These are phyloP conservation scores for Fereydounia khargensis DNA, from an alignment of 1,284 basidiomycete species.

Conservation along the genomic window DNA sequence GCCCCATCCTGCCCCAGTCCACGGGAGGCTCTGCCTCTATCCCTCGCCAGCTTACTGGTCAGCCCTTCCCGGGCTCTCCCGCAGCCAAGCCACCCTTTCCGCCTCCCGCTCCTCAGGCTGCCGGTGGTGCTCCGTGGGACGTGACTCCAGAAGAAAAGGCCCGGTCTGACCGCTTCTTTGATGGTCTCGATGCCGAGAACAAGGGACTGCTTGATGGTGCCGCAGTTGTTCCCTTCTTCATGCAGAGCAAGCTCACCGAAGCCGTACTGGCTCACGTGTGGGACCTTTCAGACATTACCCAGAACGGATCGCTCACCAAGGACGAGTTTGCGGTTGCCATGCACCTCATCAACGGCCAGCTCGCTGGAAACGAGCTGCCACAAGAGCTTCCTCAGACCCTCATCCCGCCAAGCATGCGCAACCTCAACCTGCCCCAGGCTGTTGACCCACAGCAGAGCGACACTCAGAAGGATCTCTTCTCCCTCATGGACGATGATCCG, in stretches of 20 bases:
- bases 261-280: conserved; percentile 84
- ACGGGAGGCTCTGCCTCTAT: conserved; percentile 35
- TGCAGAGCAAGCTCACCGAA: conserved; percentile 83
- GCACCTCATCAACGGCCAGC: conserved; percentile 85
- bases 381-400: conserved; percentile 69
- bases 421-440: conserved; percentile 38
- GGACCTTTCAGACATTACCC: conserved; percentile 90
- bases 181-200: conserved; percentile 73
- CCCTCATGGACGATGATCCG: conserved; percentile 68
- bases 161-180: conserved; percentile 77
- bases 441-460: conserved; percentile 49
- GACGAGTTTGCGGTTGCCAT: conserved; percentile 97
- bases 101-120: conserved; percentile 62
- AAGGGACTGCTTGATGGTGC: conserved; percentile 86
- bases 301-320: conserved; percentile 79
- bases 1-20: conserved; percentile 34
- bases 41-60: conserved; percentile 36
- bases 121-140: conserved; percentile 70
- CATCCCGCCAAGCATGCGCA: conserved; percentile 76
- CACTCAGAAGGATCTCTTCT: conserved; percentile 59
- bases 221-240: conserved; percentile 91
- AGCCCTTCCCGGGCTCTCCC: conserved; percentile 8
- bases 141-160: conserved; percentile 80
- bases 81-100: neutral
- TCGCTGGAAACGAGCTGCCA: conserved; percentile 77